Conservation (phyloP, 805 yeast species). For the Candida loeiensis region DNA sequence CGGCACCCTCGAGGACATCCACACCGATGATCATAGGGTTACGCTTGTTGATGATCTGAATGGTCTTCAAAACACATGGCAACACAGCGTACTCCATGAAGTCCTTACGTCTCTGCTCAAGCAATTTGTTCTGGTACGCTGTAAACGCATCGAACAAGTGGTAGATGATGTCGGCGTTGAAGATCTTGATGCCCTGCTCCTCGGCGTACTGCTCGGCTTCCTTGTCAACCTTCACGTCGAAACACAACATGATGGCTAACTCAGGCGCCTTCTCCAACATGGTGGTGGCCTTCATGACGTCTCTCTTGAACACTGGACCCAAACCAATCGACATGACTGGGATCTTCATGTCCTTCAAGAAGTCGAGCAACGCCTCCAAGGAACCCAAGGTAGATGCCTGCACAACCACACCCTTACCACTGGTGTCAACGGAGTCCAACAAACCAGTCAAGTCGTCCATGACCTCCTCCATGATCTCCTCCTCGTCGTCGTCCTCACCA, state of each 20-base stretch:
- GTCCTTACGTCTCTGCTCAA: constrained; percentile 88
- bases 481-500: constrained; percentile 97
- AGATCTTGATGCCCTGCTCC: constrained; percentile 86
- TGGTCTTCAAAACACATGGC: constrained; percentile 92
- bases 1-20: constrained; percentile 87
- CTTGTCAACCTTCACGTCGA: constrained; percentile 94
- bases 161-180: constrained; percentile 94
- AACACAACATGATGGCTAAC: constrained; percentile 95
- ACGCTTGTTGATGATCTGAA: constrained; percentile 96
- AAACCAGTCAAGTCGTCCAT: constrained; percentile 97
- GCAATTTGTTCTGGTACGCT: constrained; percentile 80
- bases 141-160: constrained; percentile 94
- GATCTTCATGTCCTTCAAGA: constrained; percentile 97
- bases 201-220: constrained; percentile 98
- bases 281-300: constrained; percentile 94
- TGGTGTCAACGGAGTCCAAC: constrained; percentile 88
- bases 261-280: constrained; percentile 97
- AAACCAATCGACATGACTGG: constrained; percentile 98
- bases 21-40: constrained; percentile 99
- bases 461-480: constrained; percentile 94
- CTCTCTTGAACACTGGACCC: constrained; percentile 98
- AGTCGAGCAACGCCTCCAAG: constrained; percentile 91
- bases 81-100: constrained; percentile 83
- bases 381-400: constrained; percentile 99
- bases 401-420: constrained; percentile 96